A percentile compares a stretch with the other conserved stretches of the same genome.
Evolutionary conservation across 2,329 filamentous ascomycete species (phyloP).

Genomic region (Orbilia javanica): DNA sequence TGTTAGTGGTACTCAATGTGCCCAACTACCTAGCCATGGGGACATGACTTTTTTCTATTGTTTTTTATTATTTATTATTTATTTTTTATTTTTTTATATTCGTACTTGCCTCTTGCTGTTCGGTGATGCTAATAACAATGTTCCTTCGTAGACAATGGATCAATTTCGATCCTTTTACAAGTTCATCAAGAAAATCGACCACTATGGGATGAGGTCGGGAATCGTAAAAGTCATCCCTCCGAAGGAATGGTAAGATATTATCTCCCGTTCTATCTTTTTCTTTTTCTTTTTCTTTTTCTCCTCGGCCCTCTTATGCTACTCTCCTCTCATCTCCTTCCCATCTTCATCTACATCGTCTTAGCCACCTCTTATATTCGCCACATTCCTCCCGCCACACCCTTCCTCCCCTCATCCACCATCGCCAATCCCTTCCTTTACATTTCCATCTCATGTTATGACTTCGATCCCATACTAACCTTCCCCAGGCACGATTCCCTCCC

Average conservation of each 20-base stretch:
- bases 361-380: not conserved
- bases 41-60: too few relatives aligned
- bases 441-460: conserved; percentile 39
- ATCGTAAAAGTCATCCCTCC: conserved; percentile 97
- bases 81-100: too few relatives aligned
- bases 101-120: not conserved
- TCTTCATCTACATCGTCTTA: not conserved
- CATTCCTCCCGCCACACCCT: too few relatives aligned
- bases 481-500: conserved; percentile 78
- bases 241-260: conserved; percentile 80
- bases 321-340: not conserved
- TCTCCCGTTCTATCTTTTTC: not conserved
- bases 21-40: too few relatives aligned
- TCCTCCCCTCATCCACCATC: too few relatives aligned
- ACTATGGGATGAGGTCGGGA: conserved; percentile 96
- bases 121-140: conserved; percentile 1
- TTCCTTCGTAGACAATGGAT: conserved; percentile 76
- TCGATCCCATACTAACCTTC: conserved; percentile 46
- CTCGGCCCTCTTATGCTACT: not conserved
- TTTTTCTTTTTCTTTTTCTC: not conserved
- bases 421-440: not conserved
- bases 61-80: too few relatives aligned
- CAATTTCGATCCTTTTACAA: conserved; percentile 94
- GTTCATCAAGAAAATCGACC: conserved; percentile 90
- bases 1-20: not conserved